A percentile compares a stretch with the other conserved stretches of the same genome.
These are phyloP conservation scores for Acanthamoeba lenticulata DNA, from an alignment of 208 protist species.

Conservation along the genomic window DNA sequence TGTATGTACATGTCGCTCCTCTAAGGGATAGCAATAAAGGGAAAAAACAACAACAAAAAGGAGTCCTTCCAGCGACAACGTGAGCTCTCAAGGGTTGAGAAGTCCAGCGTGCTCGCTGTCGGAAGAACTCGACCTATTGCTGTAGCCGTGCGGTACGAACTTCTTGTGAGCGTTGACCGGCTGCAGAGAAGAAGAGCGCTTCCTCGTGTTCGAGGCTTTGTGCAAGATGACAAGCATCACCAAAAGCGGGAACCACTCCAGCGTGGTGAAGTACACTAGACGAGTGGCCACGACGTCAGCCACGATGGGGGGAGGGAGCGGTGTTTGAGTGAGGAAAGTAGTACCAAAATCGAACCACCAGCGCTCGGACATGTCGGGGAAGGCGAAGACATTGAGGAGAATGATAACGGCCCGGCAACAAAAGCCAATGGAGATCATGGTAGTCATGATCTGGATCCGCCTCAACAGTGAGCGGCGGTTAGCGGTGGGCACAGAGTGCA, in stretches of 20 bases:
- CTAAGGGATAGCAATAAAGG: no score
- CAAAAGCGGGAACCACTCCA: conserved; percentile 48
- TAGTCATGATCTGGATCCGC: conserved; percentile 14
- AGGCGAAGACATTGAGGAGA: conserved; percentile 20
- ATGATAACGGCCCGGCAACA: not conserved
- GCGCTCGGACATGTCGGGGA: not conserved
- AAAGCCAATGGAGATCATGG: not conserved
- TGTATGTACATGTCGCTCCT: no score
- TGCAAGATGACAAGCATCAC: conserved; percentile 30
- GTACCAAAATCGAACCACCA: conserved; percentile 46
- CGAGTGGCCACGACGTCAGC: not conserved
- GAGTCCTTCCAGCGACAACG: no score
- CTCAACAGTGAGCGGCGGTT: conserved; percentile 1
- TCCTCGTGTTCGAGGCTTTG: conserved; percentile 8
- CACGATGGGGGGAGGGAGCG: not conserved
- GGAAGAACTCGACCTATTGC: not conserved
- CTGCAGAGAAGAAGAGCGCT: not conserved
- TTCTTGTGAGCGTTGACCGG: not conserved
- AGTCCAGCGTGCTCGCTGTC: not conserved
- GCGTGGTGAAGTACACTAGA: not conserved
- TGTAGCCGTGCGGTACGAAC: not conserved
- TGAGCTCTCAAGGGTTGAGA: not conserved
- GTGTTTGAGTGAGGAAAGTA: not conserved
- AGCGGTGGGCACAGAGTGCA: not conserved
- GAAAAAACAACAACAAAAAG: no score